Evolutionary conservation across 2,329 filamentous ascomycete genomes (phyloP).

Genomic region (Lecanosticta acicola): DNA sequence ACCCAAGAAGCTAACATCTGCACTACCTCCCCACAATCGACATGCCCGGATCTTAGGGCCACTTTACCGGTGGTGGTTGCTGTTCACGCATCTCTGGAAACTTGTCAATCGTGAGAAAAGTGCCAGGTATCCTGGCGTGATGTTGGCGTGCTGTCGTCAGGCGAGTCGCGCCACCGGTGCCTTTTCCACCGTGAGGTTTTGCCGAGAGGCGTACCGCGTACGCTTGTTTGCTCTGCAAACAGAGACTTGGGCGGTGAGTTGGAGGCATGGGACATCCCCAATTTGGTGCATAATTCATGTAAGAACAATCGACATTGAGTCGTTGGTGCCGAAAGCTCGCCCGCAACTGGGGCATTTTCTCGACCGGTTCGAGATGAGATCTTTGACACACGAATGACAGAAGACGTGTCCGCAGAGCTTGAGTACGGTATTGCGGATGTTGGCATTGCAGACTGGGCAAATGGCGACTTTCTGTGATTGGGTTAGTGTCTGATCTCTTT

Average conservation of each 20-base stretch:
- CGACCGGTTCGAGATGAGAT: constrained; percentile 81
- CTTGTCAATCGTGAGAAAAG: too few species aligned
- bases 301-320: constrained; percentile 62
- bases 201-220: too few species aligned
- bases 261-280: background rate
- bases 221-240: too few species aligned
- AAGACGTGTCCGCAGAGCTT: constrained; percentile 95
- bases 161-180: too few species aligned
- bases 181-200: too few species aligned
- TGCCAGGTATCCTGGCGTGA: too few species aligned
- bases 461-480: constrained; percentile 62
- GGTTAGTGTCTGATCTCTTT: background rate
- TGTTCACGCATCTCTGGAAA: too few species aligned
- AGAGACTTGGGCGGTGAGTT: background rate
- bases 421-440: constrained; percentile 89
- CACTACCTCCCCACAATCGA: background rate
- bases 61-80: too few species aligned
- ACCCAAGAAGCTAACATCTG: background rate
- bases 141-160: too few species aligned
- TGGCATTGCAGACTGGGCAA: constrained; percentile 86
- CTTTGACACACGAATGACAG: constrained; percentile 84
- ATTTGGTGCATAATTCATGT: constrained; percentile 17
- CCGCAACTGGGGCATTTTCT: constrained; percentile 94
- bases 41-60: background rate
- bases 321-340: constrained; percentile 82